Conservation (phyloP, 352 stramenopile species). For the Globisporangium solare region DNA sequence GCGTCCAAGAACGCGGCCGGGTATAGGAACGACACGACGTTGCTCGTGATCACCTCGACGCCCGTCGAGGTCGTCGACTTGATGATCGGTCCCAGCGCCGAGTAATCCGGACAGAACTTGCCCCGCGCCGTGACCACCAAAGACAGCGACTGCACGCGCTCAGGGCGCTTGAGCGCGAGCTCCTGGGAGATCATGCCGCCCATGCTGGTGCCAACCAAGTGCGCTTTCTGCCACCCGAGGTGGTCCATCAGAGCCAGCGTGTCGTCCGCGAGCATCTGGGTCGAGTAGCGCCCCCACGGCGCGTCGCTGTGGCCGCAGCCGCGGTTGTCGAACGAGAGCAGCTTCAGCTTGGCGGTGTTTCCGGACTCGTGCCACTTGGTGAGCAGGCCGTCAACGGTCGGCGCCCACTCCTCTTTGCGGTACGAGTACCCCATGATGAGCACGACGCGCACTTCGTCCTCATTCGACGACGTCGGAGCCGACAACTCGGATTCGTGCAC, state of each 20-base stretch:
- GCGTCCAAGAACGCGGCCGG: neutral
- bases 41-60: neutral
- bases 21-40: slow-evolving; percentile 1
- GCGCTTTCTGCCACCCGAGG: slow-evolving; percentile 1
- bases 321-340: slow-evolving; percentile 62
- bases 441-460: slow-evolving; percentile 24
- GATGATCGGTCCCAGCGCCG: neutral
- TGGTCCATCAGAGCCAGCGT: slow-evolving; percentile 27
- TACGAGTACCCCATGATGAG: slow-evolving; percentile 42
- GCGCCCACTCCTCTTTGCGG: slow-evolving; percentile 37
- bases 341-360: slow-evolving; percentile 23
- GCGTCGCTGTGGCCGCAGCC: slow-evolving; percentile 30
- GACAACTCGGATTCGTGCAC: slow-evolving; percentile 20
- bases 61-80: neutral
- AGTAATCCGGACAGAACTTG: slow-evolving; percentile 4
- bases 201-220: slow-evolving; percentile 23
- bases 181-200: slow-evolving; percentile 53
- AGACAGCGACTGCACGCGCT: slow-evolving; percentile 41
- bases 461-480: neutral
- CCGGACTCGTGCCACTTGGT: slow-evolving; percentile 19
- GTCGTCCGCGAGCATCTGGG: slow-evolving; percentile 24
- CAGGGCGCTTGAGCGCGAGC: slow-evolving; percentile 17
- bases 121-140: slow-evolving; percentile 32
- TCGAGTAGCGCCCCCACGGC: slow-evolving; percentile 29
- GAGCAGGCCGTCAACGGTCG: slow-evolving; percentile 27